Evolutionary conservation across 495 filamentous ascomycete species (phyloP), one percentile per base, ranked within the genome.

Genomic region (Aspergillus nidulans): DNA sequence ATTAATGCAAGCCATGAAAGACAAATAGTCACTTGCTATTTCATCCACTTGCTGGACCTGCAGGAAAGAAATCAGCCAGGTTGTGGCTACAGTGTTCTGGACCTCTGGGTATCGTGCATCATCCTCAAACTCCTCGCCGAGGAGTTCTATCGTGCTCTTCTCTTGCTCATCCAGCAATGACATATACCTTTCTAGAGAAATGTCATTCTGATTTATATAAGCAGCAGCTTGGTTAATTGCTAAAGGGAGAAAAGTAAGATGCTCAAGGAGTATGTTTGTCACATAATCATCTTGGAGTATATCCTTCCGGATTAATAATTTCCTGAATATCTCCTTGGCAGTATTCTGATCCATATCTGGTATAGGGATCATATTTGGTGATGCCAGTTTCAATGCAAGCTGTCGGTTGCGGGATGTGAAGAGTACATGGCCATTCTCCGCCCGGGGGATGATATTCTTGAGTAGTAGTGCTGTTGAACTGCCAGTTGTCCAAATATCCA

Each of bases 61-160:
- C 0, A 65, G 51, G 42, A 84, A 79, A 0, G 80, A 81, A 1
- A 81, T 73, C 0, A 77, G 65, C 81, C 78, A 85, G 0, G 81
- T 85, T 0, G 66, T 70, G 2, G 77, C 78, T 0, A 85, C 69
- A 5, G 82, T 68, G 51, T 82, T 84, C 13, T 73, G 63, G 15
- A 59, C 66, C 6, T 64, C 68, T 4, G 26, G 34, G 52, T 81
- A 79, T 3, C 45, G 25, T 19, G 26, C 16, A 3, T 48, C 26
- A 30, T 81, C 78, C 6, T 70, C 65, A 53, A 81, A 85, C 4
- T 81, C 79, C 58, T 72, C 57, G 51, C 74, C 78, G 10, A 84
- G 57, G 6, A 83, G 59, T 16, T 67, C 62, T 4, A 75, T 60
- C 1, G 57, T 56, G 12, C 72, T 65, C 30, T 72, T 47, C 21